Evolutionary conservation across 2,329 filamentous ascomycete genomes (phyloP).

Genomic region (Corynespora cassiicola): DNA sequence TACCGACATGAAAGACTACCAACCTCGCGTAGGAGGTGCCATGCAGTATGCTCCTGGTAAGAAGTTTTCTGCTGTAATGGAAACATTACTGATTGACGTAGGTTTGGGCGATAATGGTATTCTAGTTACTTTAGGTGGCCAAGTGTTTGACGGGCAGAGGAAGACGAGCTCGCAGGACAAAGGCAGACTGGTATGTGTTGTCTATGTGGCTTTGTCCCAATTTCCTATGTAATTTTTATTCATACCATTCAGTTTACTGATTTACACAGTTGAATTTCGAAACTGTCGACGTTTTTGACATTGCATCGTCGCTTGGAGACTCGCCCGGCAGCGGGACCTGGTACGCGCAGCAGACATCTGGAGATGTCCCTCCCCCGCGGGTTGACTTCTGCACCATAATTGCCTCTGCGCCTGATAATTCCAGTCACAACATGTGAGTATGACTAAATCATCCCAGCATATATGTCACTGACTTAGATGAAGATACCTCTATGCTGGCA

Average conservation of each 20-base stretch:
- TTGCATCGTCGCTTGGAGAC: slow-evolving; percentile 36
- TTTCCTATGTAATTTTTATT: too few species aligned
- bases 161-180: slow-evolving; percentile 15
- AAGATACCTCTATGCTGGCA: slow-evolving; percentile 52
- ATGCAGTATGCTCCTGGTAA: slow-evolving; percentile 42
- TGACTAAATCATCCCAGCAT: neutral
- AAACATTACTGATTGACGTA: too few species aligned
- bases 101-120: slow-evolving; percentile 46
- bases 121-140: slow-evolving; percentile 47
- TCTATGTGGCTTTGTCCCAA: too few species aligned
- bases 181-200: slow-evolving; percentile 14
- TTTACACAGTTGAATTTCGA: slow-evolving; percentile 45
- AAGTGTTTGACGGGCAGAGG: slow-evolving; percentile 13
- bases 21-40: slow-evolving; percentile 42
- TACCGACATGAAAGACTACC: slow-evolving; percentile 26
- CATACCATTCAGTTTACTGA: slow-evolving; percentile 13
- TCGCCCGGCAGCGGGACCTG: slow-evolving; percentile 37
- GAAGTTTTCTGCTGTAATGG: too few species aligned
- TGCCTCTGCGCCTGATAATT: slow-evolving; percentile 48
- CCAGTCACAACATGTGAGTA: slow-evolving; percentile 50
- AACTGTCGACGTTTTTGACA: slow-evolving; percentile 49
- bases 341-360: slow-evolving; percentile 47
- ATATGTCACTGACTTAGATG: neutral
- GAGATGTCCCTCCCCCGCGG: slow-evolving; percentile 45
- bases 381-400: slow-evolving; percentile 50